These are phyloP conservation scores for Cercospora sesami DNA, from an alignment of 2,329 filamentous ascomycete genomes.

Conservation along the genomic window DNA sequence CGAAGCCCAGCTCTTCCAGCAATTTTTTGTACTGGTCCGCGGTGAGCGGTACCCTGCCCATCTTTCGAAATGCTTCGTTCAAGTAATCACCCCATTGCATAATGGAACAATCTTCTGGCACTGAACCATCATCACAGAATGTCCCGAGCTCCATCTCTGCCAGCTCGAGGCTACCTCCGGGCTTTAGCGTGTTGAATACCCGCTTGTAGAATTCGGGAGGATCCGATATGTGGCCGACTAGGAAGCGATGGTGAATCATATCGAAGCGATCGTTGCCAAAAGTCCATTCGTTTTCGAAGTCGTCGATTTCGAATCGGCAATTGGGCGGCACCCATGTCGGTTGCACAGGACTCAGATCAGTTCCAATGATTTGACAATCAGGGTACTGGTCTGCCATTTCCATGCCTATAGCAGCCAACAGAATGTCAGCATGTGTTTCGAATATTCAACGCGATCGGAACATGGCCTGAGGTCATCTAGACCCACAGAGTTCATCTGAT, in stretches of 20 bases:
- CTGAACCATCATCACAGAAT: conserved; percentile 44
- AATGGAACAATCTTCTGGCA: conserved; percentile 33
- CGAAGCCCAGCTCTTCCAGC: conserved; percentile 32
- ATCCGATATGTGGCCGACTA: conserved; percentile 32
- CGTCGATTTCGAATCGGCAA: conserved; percentile 38
- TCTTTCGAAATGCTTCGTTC: conserved; percentile 27
- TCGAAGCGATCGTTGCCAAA: conserved; percentile 43
- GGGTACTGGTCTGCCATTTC: conserved; percentile 42
- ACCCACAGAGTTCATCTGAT: background rate
- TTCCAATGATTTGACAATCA: conserved; percentile 39
- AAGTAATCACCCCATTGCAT: conserved; percentile 32
- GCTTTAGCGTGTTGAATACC: conserved; percentile 39
- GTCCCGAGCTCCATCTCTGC: conserved; percentile 46
- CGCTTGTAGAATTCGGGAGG: conserved; percentile 33
- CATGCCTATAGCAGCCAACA: conserved; percentile 2
- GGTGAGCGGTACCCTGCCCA: conserved; percentile 23
- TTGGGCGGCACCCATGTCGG: conserved; percentile 32
- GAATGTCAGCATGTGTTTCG: background rate
- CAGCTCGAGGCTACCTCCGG: conserved; percentile 47
- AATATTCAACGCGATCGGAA: background rate
- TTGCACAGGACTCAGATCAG: conserved; percentile 42
- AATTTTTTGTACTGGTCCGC: conserved; percentile 21
- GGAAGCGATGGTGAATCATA: conserved; percentile 46
- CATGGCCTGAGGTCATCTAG: background rate
- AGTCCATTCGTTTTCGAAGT: conserved; percentile 42